Evolutionary conservation across 106 monocot genomes (phyloP).

Genomic region (Allium sativum): DNA sequence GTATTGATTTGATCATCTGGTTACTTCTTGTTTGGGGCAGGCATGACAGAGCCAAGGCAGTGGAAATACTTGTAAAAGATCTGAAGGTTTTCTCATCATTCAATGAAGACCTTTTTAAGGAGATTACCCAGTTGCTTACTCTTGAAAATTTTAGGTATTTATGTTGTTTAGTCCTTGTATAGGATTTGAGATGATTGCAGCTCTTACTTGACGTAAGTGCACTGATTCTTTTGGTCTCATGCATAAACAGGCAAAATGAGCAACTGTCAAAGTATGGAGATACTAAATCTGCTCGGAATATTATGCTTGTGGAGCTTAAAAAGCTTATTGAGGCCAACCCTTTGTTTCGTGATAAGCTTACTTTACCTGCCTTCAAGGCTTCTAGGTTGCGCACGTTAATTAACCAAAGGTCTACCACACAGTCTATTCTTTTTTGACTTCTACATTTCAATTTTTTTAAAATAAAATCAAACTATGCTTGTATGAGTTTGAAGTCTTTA

Average conservation of each 20-base stretch:
- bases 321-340: slow-evolving; percentile 92
- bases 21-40: slow-evolving; percentile 17
- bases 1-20: not conserved
- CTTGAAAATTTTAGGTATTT: slow-evolving; percentile 88
- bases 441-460: not conserved
- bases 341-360: slow-evolving; percentile 73
- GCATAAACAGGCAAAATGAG: slow-evolving; percentile 72
- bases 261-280: slow-evolving; percentile 95
- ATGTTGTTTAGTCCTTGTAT: not conserved
- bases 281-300: slow-evolving; percentile 83
- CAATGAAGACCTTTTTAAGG: slow-evolving; percentile 96
- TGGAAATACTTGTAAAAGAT: slow-evolving; percentile 92
- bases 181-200: not conserved
- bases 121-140: slow-evolving; percentile 87
- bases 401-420: slow-evolving; percentile 66
- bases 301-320: slow-evolving; percentile 84
- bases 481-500: not conserved
- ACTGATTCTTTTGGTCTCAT: not conserved
- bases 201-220: not conserved
- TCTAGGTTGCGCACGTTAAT: slow-evolving; percentile 87
- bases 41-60: slow-evolving; percentile 84
- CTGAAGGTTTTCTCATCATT: slow-evolving; percentile 90
- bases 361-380: slow-evolving; percentile 82
- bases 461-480: not conserved
- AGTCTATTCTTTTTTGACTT: not conserved